These are phyloP conservation scores for Candida vartiovaarae DNA, from an alignment of 805 yeast genomes.

Conservation along the genomic window DNA sequence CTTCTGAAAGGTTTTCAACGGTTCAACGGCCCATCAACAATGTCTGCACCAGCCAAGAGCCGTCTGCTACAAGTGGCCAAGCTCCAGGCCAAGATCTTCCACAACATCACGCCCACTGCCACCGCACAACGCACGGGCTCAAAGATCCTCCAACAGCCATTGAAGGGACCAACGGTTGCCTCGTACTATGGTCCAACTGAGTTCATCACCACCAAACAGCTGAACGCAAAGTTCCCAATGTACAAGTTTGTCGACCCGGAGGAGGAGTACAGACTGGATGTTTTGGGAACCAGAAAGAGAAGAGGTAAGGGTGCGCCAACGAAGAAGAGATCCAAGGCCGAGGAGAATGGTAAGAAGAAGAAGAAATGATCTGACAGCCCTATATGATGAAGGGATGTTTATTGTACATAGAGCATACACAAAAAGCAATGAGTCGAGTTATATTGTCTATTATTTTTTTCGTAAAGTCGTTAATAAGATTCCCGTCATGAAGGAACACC, in stretches of 20 bases:
- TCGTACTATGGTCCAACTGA: slow-evolving; percentile 71
- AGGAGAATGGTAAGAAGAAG: slow-evolving; percentile 34
- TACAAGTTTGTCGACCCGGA: slow-evolving; percentile 53
- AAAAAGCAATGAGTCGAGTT: too few species aligned
- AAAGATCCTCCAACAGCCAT: slow-evolving; percentile 56
- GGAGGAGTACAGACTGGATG: slow-evolving; percentile 57
- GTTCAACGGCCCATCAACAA: slow-evolving; percentile 4
- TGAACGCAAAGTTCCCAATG: slow-evolving; percentile 45
- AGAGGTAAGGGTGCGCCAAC: slow-evolving; percentile 88
- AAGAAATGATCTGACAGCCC: slow-evolving; percentile 20
- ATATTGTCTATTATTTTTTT: not conserved
- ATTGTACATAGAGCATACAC: not conserved
- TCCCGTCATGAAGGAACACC: slow-evolving; percentile 68
- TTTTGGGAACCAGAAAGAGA: slow-evolving; percentile 46
- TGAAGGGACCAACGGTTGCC: slow-evolving; percentile 66
- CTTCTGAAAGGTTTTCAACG: too few species aligned
- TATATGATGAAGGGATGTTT: not conserved
- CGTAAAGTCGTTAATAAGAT: not conserved
- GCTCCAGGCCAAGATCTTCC: slow-evolving; percentile 59
- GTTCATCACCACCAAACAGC: slow-evolving; percentile 55
- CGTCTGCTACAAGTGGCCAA: slow-evolving; percentile 51
- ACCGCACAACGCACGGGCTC: slow-evolving; percentile 76
- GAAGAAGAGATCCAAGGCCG: slow-evolving; percentile 47
- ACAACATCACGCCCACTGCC: slow-evolving; percentile 41
- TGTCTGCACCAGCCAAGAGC: slow-evolving; percentile 30